Evolutionary conservation across 148 eudicot species (phyloP), one percentile per base, ranked within the genome.

Genomic region (Amaranthus hypochondriacus): DNA sequence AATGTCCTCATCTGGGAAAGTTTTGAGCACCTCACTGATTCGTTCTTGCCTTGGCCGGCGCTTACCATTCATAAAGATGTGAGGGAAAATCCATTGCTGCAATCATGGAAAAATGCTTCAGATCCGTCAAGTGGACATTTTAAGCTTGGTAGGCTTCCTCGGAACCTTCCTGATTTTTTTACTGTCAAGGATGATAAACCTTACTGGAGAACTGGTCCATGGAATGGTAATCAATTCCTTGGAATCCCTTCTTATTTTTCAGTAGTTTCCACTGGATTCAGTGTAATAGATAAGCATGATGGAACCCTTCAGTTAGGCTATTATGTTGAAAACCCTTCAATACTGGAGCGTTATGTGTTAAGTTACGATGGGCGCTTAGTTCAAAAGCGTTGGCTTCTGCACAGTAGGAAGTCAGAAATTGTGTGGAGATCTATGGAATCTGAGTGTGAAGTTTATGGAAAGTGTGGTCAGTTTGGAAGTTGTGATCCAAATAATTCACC

Each of bases 21-120:
- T 82, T 86, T 88, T 63, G 86, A 92, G 65, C 68, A 85, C 46
- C 94, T 89, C 0, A 78, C 87, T n/a, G 87, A 92, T 65, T 82
- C 92, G 0, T 55, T 86, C 11, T 64, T 92, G 62, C 75, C 75
- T 4, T 49, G 48, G 6, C 75, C 68, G 68, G 51, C 54, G 43
- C 51, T 79, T 9, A 48, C 78, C 28, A 11, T 70, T n/a, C 46
- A 58, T 13, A 39, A 13, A 43, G 12, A 18, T 39, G 7, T 6
- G 68, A n/a, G n/a, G 48, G 18, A 5, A 0, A 68, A 61, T 7
- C 48, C 9, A 0, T 42, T 70, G 11, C n/a, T 7, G 42, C 52
- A 14, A 51, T 84, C 81, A n/a, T 78, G 81, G 81, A 62, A 69
- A 52, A 73, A 62, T 52, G 70, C 77, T 10, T 53, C 81, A 58